Base-by-base conservation (phyloP, 2,329 filamentous ascomycete species). In the Chrysoporthe puriensis region DNA sequence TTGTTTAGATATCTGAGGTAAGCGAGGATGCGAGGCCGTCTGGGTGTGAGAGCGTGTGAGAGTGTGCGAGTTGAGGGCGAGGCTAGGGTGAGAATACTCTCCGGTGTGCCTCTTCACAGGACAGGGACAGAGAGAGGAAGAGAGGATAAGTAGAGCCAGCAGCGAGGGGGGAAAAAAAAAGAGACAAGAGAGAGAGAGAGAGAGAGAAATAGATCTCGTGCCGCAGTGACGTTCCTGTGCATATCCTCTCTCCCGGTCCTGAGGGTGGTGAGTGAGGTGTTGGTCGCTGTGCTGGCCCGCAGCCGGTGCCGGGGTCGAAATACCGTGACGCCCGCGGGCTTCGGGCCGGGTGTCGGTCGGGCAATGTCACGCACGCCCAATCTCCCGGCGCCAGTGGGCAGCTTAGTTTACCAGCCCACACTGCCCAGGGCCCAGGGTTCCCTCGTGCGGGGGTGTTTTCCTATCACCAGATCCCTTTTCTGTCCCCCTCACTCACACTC, bases 311-410 rank as follows among this genome's bases (percentile, higher is more conserved):
- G 57, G 36, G 57, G n/a, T 21, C 21, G 5, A 7, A 26, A 54
- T 32, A 54, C 26, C 21, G 50, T 54, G 57, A 43, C n/a, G 21
- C 43, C 26, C 8, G 64, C 64, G 46, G 64, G 57, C 48, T 62
- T 66, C 64, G 64, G 64, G 57, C 46, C 64, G 64, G 57, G 46
- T 57, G 42, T 66, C 48, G 64, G 57, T 46, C 64, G 64, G 57
- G 18, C 26, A 21, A 34, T 40, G 36, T 40, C 36, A 7, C 36
- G 36, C 5, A 4, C 36, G n/a, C n/a, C n/a, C n/a, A n/a, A 40
- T 40, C 36, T 40, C 9, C 9, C 26, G 26, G 26, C 26, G 26
- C 26, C 26, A 26, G 26, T 26, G 26, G 26, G 26, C 26, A 26
- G 26, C 26, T 26, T 26, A 26, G 26, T 26, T 26, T 26, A 26